A percentile compares a stretch with the other conserved stretches of the same genome.
These are phyloP conservation scores for Xylaria arbuscula DNA, from an alignment of 2,329 filamentous ascomycete species.

Conservation along the genomic window DNA sequence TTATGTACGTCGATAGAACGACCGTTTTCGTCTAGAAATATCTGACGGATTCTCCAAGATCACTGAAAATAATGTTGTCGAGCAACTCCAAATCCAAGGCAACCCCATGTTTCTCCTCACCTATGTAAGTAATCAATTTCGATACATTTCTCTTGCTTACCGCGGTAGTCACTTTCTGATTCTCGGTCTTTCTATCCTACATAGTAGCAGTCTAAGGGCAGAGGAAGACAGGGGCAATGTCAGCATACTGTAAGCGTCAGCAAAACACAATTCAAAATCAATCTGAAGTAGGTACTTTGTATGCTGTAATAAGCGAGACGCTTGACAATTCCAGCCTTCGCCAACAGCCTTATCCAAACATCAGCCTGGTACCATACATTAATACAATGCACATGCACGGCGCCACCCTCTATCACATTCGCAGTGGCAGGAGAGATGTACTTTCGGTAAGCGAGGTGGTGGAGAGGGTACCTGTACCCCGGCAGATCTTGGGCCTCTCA, in stretches of 20 bases:
- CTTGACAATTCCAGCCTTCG: conserved; percentile 23
- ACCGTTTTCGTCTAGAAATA: conserved; percentile 11
- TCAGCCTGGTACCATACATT: too few relatives aligned
- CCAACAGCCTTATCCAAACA: conserved; percentile 35
- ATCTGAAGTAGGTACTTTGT: not conserved
- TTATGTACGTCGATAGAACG: conserved; percentile 4
- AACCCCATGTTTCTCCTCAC: not conserved
- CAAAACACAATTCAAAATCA: not conserved
- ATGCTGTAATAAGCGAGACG: conserved; percentile 37
- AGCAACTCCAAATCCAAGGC: conserved; percentile 1
- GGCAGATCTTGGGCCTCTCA: conserved; percentile 50
- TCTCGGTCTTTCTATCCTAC: conserved; percentile 4
- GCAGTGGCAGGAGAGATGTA: not conserved
- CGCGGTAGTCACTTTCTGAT: not conserved
- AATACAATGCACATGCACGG: not conserved
- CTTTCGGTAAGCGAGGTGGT: conserved; percentile 1
- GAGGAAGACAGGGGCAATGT: not conserved
- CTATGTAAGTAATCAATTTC: conserved; percentile 2
- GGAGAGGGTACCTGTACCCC: conserved; percentile 28
- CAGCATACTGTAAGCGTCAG: conserved; percentile 16
- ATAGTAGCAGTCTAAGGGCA: too few relatives aligned
- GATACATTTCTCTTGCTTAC: not conserved
- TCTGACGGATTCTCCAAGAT: conserved; percentile 17
- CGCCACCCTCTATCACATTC: conserved; percentile 1
- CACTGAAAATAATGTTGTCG: not conserved